Conservation (phyloP, 2,329 filamentous ascomycete species). For the Didymella lethalis region DNA sequence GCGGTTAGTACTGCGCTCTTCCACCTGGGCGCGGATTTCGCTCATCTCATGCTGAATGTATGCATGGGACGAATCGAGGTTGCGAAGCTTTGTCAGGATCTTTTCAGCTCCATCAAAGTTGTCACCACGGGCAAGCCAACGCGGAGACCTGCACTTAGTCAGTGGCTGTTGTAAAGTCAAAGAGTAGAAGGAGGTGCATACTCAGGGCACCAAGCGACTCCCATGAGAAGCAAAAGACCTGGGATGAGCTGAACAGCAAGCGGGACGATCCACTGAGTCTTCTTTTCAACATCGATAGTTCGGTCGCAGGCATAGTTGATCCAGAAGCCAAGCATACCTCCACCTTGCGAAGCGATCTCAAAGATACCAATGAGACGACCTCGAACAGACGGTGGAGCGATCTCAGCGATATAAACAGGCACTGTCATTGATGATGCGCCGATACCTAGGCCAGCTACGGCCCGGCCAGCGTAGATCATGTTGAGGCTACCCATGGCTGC, state of each 20-base stretch:
- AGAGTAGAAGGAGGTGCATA: not conserved
- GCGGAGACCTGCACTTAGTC: slow-evolving; percentile 13
- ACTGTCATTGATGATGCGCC: slow-evolving; percentile 50
- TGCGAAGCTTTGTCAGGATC: slow-evolving; percentile 55
- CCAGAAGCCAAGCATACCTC: slow-evolving; percentile 60
- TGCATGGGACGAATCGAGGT: slow-evolving; percentile 53
- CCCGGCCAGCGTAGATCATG: slow-evolving; percentile 50
- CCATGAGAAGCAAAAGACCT: slow-evolving; percentile 47
- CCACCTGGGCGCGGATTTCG: slow-evolving; percentile 54
- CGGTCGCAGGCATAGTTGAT: slow-evolving; percentile 53
- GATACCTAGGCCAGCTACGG: slow-evolving; percentile 51
- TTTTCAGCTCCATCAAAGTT: slow-evolving; percentile 52
- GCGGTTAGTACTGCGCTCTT: slow-evolving; percentile 41
- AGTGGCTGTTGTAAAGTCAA: not conserved
- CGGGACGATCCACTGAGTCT: slow-evolving; percentile 69
- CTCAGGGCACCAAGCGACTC: slow-evolving; percentile 51
- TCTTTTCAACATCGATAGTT: slow-evolving; percentile 54
- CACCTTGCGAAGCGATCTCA: slow-evolving; percentile 70
- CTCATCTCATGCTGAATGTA: slow-evolving; percentile 60
- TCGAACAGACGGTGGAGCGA: slow-evolving; percentile 67
- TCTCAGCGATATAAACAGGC: slow-evolving; percentile 52
- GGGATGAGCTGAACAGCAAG: slow-evolving; percentile 59
- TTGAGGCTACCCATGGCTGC: slow-evolving; percentile 47
- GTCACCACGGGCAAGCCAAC: slow-evolving; percentile 38
- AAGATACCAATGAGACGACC: slow-evolving; percentile 72